Evolutionary conservation across 768 basidiomycete genomes (phyloP), one percentile per base, ranked within the genome.

Genomic region (Pulveroboletus frians): DNA sequence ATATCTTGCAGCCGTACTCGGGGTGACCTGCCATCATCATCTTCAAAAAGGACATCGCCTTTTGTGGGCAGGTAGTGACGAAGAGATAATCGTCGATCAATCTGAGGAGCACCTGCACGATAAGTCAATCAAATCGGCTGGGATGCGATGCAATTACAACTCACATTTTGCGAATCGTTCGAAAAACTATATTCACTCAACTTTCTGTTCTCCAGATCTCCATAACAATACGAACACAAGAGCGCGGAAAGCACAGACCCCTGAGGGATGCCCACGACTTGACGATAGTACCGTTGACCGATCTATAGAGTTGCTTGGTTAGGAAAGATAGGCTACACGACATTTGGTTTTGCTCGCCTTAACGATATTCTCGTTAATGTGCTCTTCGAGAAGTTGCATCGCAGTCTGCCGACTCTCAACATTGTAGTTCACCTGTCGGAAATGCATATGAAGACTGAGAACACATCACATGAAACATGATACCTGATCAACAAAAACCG

Each of bases 11-110:
- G 0, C 96, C 96, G 60, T 97, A 98, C 59, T 93, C 90, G 3
- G 90, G 89, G 54, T 95, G 92, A 1, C 94, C 92, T 65, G 76
- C 63, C 21, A 78, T 72, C 92, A 99, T 96, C 58, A 75, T 76
- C 14, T 76, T 67, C 39, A 97, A 66, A 64, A 96, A 99, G 0
- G 68, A 69, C 40, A 59, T 69, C 0, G 95, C 95, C 55, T 77
- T 77, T 7, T 56, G 38, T 3, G 68, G 67, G 46, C 75, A 77
- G 2, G 89, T 85, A 4, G 92, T 90, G 47, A 99, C 75, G 54
- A 89, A 86, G 37, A 98, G 70, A 64, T 97, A 99, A 62, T 99
- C 96, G 59, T 99, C 96, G n/a, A 95, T 82, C 50, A 92, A 76
- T 50, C 96, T 78, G 29, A 96, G 70, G 4, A 98, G 71, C 17